Percentiles rank a stretch among this genome's conserved stretches.
These are phyloP conservation scores for Cystobasidium tubakii DNA, from an alignment of 768 basidiomycete species.

Conservation along the genomic window DNA sequence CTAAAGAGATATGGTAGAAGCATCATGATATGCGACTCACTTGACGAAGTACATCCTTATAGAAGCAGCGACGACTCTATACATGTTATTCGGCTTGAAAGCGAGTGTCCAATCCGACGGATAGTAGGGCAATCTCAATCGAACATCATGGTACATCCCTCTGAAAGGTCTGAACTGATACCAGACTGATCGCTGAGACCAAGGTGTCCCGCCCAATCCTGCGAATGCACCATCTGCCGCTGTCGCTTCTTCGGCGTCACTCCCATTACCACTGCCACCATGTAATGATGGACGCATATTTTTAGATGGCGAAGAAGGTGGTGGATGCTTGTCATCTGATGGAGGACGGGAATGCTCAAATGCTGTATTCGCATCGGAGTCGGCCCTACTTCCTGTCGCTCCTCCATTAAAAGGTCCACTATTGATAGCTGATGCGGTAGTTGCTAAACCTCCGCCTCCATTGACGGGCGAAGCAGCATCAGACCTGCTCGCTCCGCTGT, in stretches of 20 bases:
- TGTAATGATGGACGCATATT: no score
- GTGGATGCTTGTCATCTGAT: background rate
- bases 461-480: background rate
- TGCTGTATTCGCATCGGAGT: slow-evolving; percentile 1
- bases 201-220: slow-evolving; percentile 29
- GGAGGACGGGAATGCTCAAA: background rate
- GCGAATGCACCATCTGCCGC: slow-evolving; percentile 3
- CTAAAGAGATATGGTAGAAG: no score
- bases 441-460: background rate
- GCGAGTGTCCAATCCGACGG: slow-evolving; percentile 81
- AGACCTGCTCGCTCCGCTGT: background rate
- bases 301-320: no score
- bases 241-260: background rate
- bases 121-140: slow-evolving; percentile 70
- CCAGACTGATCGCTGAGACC: slow-evolving; percentile 12
- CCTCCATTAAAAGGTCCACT: background rate
- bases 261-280: background rate
- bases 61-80: slow-evolving; percentile 79
- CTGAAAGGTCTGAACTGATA: slow-evolving; percentile 38
- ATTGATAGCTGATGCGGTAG: slow-evolving; percentile 8
- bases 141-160: slow-evolving; percentile 68
- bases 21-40: no score
- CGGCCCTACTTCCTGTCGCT: background rate
- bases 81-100: slow-evolving; percentile 60
- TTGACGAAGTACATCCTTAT: slow-evolving; percentile 80